phyloP scores from a whole-genome alignment of 441 rosid species.

The Euphorbia celastroides region DNA sequence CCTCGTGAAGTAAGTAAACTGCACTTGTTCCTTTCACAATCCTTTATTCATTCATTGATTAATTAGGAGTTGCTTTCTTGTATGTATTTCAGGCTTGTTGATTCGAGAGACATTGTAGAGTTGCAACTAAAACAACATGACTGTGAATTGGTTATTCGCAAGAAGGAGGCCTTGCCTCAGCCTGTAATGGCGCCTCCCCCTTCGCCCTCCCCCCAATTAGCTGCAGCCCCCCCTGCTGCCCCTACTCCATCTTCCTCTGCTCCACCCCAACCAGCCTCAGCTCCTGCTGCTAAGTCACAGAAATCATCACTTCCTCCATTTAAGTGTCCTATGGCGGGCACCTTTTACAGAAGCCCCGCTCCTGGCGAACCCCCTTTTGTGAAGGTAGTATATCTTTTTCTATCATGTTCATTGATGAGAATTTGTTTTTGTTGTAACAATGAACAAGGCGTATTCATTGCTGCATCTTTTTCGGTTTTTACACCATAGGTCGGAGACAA shows the following conservation, averaged over 20 bases:
- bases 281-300: constrained; percentile 34
- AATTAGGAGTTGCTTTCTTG: constrained; percentile 11
- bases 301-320: constrained; percentile 67
- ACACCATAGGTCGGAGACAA: constrained; percentile 72
- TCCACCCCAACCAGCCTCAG: constrained; percentile 37
- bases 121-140: constrained; percentile 79
- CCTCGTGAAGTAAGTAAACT: constrained; percentile 65
- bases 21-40: constrained; percentile 1
- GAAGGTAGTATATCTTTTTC: constrained; percentile 42
- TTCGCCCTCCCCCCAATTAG: constrained; percentile 29
- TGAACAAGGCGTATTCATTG: background rate
- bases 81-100: constrained; percentile 62
- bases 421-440: constrained; percentile 1
- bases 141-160: constrained; percentile 66
- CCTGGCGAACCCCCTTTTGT: constrained; percentile 82
- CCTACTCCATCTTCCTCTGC: constrained; percentile 33
- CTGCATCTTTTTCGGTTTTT: constrained; percentile 6
- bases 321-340: constrained; percentile 89
- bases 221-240: constrained; percentile 35
- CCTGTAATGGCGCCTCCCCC: constrained; percentile 52
- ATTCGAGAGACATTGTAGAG: constrained; percentile 84
- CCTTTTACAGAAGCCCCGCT: constrained; percentile 70
- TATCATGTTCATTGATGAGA: background rate
- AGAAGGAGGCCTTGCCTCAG: constrained; percentile 79
- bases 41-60: background rate